These are phyloP conservation scores for Nemania serpens DNA, from an alignment of 2,329 filamentous ascomycete genomes.

Conservation along the genomic window DNA sequence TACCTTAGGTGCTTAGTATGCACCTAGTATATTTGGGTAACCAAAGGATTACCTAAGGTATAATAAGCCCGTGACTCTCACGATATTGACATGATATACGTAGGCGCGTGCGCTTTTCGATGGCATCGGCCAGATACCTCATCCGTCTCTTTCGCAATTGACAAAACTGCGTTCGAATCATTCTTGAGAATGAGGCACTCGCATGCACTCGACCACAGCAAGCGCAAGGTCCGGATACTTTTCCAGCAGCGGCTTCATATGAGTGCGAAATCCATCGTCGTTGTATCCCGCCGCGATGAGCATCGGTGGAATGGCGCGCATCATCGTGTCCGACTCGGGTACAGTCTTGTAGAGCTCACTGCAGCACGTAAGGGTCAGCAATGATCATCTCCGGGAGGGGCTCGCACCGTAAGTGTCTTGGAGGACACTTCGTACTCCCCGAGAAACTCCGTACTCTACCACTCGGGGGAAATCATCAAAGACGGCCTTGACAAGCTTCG, in stretches of 20 bases:
- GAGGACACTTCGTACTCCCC: not conserved
- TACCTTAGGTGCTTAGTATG: not conserved
- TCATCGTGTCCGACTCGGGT: conserved; percentile 22
- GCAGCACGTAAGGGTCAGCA: not conserved
- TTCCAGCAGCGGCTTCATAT: conserved; percentile 18
- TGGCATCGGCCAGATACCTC: conserved; percentile 5
- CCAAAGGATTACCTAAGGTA: no score
- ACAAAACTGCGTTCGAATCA: not conserved
- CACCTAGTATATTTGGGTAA: no score
- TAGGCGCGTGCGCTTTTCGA: not conserved
- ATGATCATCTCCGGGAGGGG: not conserved
- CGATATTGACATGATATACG: conserved; percentile 18
- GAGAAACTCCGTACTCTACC: conserved; percentile 20
- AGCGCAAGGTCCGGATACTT: conserved; percentile 14
- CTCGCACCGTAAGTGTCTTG: not conserved
- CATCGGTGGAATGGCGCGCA: conserved; percentile 27
- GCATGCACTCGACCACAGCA: conserved; percentile 13
- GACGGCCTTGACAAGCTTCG: conserved; percentile 9
- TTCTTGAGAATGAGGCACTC: conserved; percentile 1
- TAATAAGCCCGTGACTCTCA: not conserved
- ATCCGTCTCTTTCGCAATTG: not conserved
- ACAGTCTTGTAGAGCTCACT: conserved; percentile 35
- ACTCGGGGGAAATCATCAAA: conserved; percentile 31
- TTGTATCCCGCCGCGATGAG: conserved; percentile 22
- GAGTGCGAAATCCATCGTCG: conserved; percentile 13